Evolutionary conservation across 2,329 filamentous ascomycete species (phyloP).

Genomic region (Talaromyces sp.): DNA sequence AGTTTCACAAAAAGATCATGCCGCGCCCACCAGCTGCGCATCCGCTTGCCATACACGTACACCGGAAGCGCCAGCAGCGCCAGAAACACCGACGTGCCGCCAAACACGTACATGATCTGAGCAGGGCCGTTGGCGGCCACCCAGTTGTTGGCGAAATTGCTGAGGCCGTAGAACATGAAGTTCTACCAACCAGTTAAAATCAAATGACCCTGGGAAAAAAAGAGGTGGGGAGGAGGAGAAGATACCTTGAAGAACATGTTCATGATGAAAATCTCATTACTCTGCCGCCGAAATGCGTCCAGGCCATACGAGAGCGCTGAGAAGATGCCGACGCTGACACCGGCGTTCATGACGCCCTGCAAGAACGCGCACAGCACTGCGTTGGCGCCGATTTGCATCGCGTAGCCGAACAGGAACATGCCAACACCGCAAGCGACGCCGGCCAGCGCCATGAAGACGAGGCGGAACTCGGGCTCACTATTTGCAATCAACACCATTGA

Average conservation of each 20-base stretch:
- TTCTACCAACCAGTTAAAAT: constrained; percentile 12
- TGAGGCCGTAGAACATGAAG: constrained; percentile 24
- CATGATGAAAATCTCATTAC: constrained; percentile 24
- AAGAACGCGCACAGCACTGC: constrained; percentile 22
- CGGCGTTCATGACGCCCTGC: constrained; percentile 21
- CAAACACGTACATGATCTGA: constrained; percentile 24
- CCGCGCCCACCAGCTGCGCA: not conserved
- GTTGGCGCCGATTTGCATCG: constrained; percentile 8
- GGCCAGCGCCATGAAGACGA: constrained; percentile 14
- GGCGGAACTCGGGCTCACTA: constrained; percentile 24
- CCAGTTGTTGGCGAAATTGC: constrained; percentile 23
- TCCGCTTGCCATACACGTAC: constrained; percentile 21
- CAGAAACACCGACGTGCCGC: constrained; percentile 20
- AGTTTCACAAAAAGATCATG: not conserved
- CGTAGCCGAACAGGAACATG: constrained; percentile 22
- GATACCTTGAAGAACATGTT: constrained; percentile 20
- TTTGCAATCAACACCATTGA: no score
- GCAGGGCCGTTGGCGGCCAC: constrained; percentile 17
- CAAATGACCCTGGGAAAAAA: not conserved
- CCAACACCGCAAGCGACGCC: constrained; percentile 16
- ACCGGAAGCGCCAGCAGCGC: constrained; percentile 19
- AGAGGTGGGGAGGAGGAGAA: not conserved
- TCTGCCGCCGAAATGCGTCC: constrained; percentile 21
- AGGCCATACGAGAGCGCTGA: constrained; percentile 15
- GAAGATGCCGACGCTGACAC: constrained; percentile 22